phyloP scores from a whole-genome alignment of 176 grass and related monocot species.

The Otatea glauca region DNA sequence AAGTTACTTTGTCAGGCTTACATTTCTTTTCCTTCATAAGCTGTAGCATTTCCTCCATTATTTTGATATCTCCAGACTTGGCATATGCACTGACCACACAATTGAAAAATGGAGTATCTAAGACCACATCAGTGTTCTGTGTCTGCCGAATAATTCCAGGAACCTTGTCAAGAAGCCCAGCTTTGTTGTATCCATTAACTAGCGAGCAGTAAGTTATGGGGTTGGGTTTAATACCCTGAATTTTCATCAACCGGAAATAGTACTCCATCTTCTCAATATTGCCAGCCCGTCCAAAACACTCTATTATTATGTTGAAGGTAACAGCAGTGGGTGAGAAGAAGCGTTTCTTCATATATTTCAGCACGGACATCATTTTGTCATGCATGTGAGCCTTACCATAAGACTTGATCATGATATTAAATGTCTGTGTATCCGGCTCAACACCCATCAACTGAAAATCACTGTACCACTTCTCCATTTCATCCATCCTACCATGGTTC shows the following conservation, averaged over 20 bases:
- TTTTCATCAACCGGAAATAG: slow-evolving; percentile 88
- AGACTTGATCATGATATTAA: slow-evolving; percentile 84
- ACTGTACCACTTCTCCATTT: slow-evolving; percentile 80
- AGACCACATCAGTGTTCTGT: slow-evolving; percentile 72
- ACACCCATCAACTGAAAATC: slow-evolving; percentile 88
- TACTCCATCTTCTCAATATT: slow-evolving; percentile 92
- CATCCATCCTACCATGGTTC: slow-evolving; percentile 58
- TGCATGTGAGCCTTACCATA: slow-evolving; percentile 67
- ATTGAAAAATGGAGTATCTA: slow-evolving; percentile 91
- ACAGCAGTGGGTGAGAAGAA: slow-evolving; percentile 61
- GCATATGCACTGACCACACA: slow-evolving; percentile 79
- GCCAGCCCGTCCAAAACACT: slow-evolving; percentile 68
- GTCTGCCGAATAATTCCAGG: slow-evolving; percentile 75
- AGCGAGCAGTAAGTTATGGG: slow-evolving; percentile 83
- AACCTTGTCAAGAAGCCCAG: slow-evolving; percentile 69
- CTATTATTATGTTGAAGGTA: slow-evolving; percentile 82
- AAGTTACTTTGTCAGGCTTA: slow-evolving; percentile 75
- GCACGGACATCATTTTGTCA: slow-evolving; percentile 66
- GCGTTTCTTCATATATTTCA: slow-evolving; percentile 75
- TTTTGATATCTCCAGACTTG: slow-evolving; percentile 65
- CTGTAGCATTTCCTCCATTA: slow-evolving; percentile 86
- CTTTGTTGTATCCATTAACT: slow-evolving; percentile 75
- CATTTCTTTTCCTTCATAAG: slow-evolving; percentile 91
- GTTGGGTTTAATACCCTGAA: slow-evolving; percentile 78
- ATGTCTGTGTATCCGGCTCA: slow-evolving; percentile 69